phyloP scores from a whole-genome alignment of 768 basidiomycete species.

The Mycena kentingensis region DNA sequence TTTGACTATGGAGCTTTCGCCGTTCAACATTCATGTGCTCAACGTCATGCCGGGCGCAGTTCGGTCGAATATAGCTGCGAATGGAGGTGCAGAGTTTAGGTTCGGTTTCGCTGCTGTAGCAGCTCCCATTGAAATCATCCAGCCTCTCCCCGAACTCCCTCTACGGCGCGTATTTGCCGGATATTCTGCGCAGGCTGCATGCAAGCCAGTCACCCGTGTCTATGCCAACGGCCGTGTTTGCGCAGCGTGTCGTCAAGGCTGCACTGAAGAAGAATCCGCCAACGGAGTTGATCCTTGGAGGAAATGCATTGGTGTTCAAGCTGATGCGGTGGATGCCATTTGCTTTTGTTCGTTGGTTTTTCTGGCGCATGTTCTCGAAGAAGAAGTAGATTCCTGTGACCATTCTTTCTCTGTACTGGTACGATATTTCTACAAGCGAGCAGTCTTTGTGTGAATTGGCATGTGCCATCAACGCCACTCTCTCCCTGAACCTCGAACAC shows the following conservation, averaged over 20 bases:
- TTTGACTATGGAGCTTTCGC: conserved; percentile 72
- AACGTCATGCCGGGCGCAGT: conserved; percentile 69
- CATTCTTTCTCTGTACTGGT: no score
- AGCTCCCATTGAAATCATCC: not conserved
- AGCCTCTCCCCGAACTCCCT: conserved; percentile 12
- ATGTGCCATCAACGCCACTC: no score
- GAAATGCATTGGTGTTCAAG: conserved; percentile 39
- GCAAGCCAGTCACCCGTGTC: conserved; percentile 50
- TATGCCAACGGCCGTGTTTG: conserved; percentile 56
- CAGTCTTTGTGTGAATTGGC: no score
- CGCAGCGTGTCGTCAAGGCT: conserved; percentile 50
- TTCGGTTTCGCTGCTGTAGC: not conserved
- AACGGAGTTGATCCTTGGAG: conserved; percentile 52
- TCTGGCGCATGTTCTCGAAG: conserved; percentile 47
- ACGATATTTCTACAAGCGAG: no score
- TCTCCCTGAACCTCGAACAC: conserved; percentile 36
- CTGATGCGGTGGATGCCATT: conserved; percentile 58
- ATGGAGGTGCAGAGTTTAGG: conserved; percentile 36
- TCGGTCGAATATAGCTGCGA: conserved; percentile 64
- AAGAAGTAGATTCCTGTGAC: conserved; percentile 20
- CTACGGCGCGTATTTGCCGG: conserved; percentile 56
- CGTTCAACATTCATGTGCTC: conserved; percentile 70
- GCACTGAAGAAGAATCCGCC: conserved; percentile 51
- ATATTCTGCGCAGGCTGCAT: conserved; percentile 56
- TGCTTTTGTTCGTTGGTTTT: conserved; percentile 40